Percentiles rank a stretch among this genome's conserved stretches.
Conservation (phyloP, 2,329 filamentous ascomycete genomes). For the Didymella segeticola region DNA sequence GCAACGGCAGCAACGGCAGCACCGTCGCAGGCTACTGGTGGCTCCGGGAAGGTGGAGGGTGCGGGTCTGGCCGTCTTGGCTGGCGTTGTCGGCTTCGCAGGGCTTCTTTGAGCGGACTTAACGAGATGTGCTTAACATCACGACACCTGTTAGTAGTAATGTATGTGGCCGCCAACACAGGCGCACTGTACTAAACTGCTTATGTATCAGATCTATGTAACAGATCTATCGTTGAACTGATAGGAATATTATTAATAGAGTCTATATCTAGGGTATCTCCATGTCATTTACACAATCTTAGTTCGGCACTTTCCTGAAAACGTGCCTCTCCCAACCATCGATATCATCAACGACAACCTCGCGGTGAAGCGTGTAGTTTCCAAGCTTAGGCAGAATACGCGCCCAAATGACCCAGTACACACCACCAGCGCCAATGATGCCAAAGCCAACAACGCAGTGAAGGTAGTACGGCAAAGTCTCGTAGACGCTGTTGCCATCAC, state of each 20-base stretch:
- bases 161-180: too few species aligned
- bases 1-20: slow-evolving; percentile 4
- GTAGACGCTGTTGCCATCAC: slow-evolving; percentile 58
- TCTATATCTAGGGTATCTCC: slow-evolving; percentile 5
- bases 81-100: slow-evolving; percentile 15
- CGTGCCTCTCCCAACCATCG: slow-evolving; percentile 51
- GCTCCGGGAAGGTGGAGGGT: slow-evolving; percentile 19
- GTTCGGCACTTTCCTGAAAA: slow-evolving; percentile 42
- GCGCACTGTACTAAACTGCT: too few species aligned
- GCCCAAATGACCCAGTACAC: slow-evolving; percentile 62
- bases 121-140: too few species aligned
- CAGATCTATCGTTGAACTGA: too few species aligned
- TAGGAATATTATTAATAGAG: background rate
- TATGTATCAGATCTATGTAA: too few species aligned
- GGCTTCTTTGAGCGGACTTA: background rate
- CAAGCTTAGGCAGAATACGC: slow-evolving; percentile 54
- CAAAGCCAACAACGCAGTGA: slow-evolving; percentile 61
- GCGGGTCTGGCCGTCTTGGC: slow-evolving; percentile 27
- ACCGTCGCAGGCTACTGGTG: slow-evolving; percentile 23
- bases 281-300: background rate
- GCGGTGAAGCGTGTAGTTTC: slow-evolving; percentile 46
- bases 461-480: slow-evolving; percentile 60
- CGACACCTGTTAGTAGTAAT: too few species aligned
- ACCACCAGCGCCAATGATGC: slow-evolving; percentile 57
- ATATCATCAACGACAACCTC: slow-evolving; percentile 42